Base-by-base conservation (phyloP, 305 asterid genomes). In the Euphrasia arctica region DNA sequence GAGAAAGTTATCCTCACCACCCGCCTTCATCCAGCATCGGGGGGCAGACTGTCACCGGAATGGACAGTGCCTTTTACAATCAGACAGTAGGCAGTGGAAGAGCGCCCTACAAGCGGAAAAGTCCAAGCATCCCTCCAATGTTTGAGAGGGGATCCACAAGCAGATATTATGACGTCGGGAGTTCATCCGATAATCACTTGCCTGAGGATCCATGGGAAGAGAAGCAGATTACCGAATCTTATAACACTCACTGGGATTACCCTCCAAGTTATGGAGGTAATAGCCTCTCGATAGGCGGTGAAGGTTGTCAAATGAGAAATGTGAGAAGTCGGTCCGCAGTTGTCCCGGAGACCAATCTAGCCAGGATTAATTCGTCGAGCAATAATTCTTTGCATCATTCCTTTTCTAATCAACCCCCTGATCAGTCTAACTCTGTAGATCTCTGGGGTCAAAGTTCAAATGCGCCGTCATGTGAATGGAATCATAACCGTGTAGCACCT, bases 101-200 rank as follows among this genome's bases (percentile, higher is more conserved):
- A 67, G 79, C 82, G 51, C 70, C 70, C 25, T 77, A 75, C 77
- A 83, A 85, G 75, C 79, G 89, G 18, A 85, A 83, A 76, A 71
- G 74, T 70, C 81, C 83, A 42, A 57, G 78, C 27, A 52, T 58
- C 65, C 79, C 79, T 61, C 73, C 67, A 43, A 64, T 73, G 43
- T 65, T 75, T 72, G 86, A 77, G 68, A 65, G 76, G 58, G 85
- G 87, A 15, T 74, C 77, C 74, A 70, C 82, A n/a, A 80, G 82
- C 79, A 76, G 80, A 62, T 77, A 66, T 60, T 68, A 66, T 48
- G 84, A 81, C 62, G 74, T 54, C 41, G 90, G 83, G 72, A 81
- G 90, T 75, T 83, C 90, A 39, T 83, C 88, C 8, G 70, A 68
- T 69, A 69, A 55, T 22, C 69, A 74, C 48, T 64, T 77, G 52